Evolutionary conservation across 768 basidiomycete genomes (phyloP), one percentile per base, ranked within the genome.

Genomic region (Naganishia vishniacii): DNA sequence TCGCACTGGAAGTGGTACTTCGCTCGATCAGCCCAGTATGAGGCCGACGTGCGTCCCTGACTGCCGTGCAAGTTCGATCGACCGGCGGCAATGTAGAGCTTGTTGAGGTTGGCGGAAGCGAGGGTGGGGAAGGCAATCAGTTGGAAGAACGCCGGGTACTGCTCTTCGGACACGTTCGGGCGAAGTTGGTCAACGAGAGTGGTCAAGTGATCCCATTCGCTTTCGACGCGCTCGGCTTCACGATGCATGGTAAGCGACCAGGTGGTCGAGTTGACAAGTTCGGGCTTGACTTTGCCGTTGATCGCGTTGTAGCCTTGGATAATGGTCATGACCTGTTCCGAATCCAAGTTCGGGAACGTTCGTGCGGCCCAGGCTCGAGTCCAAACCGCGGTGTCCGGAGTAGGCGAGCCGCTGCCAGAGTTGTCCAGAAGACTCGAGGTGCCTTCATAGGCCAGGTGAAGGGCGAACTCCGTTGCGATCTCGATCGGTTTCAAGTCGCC

Each of bases 401-500:
- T 49, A 3, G 79, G 75, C 6, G 84, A 48, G 44, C 81, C 83
- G 69, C 86, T 87, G 71, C 88, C 86, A 26, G 81, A 61, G 81
- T 78, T 0, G 86, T 86, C 86, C 85, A 88, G 40, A 82, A 87
- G 80, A 83, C 84, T 88, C 15, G 79, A 73, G 0, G 83, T 78
- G 0, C 83, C 73, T 68, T 88, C 81, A 81, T 83, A 88, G 3
- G 82, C 86, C 46, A 82, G 82, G 16, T 77, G 80, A 68, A 88
- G 76, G 81, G 86, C 88, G 73, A 85, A 86, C 68, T 87, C 86
- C 31, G 80, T 84, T 58, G 85, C 83, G 58, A 85, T 82, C 68
- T 88, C 87, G 66, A 85, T 85, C 2, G 86, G 86, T 72, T 88
- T 88, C 58, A 88, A 76, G 68, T 88, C 86, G 16, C 87, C 87